Conservation (phyloP, 2,329 filamentous ascomycete species). For the Emmonsiellopsis sp. region DNA sequence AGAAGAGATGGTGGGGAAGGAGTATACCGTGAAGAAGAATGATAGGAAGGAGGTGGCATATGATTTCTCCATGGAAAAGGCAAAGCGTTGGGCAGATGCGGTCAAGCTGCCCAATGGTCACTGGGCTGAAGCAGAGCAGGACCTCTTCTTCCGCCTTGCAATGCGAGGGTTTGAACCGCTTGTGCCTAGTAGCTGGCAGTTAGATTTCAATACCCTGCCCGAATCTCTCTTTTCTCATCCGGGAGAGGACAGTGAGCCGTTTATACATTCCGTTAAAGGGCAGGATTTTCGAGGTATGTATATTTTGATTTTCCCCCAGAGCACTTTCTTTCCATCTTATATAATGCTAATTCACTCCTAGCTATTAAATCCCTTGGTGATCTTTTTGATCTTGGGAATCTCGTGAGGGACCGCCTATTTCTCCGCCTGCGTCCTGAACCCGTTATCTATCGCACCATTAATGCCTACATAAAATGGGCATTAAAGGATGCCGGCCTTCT, state of each 20-base stretch:
- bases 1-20: constrained; percentile 12
- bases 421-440: constrained; percentile 25
- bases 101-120: constrained; percentile 33
- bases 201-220: constrained; percentile 47
- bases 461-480: constrained; percentile 46
- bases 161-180: constrained; percentile 50
- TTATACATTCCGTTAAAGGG: constrained; percentile 36
- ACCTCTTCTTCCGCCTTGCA: constrained; percentile 44
- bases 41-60: constrained; percentile 20
- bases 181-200: constrained; percentile 42
- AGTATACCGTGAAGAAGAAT: constrained; percentile 7
- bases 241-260: constrained; percentile 27
- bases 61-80: constrained; percentile 23
- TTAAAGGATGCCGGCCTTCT: constrained; percentile 40
- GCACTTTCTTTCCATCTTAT: background rate
- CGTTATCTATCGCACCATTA: constrained; percentile 33
- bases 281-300: constrained; percentile 39
- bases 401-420: constrained; percentile 42
- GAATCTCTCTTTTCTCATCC: constrained; percentile 41
- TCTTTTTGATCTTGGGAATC: constrained; percentile 43
- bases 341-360: constrained; percentile 11
- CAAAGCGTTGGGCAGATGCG: constrained; percentile 26
- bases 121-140: constrained; percentile 45
- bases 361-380: constrained; percentile 43
- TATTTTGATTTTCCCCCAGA: background rate